phyloP scores from a whole-genome alignment of 805 yeast species.

The Metschnikowia lunata region DNA sequence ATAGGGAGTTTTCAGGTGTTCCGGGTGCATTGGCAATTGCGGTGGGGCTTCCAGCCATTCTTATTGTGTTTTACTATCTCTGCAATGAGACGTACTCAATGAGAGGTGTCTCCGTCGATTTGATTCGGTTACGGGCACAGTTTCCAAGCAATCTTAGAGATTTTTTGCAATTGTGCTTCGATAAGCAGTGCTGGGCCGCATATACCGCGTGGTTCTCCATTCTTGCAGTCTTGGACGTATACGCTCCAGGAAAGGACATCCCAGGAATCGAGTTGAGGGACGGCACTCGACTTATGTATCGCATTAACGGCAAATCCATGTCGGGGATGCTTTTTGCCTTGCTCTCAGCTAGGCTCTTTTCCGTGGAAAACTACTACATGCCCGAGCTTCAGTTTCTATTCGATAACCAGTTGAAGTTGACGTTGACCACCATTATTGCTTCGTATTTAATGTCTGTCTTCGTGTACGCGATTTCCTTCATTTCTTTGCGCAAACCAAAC shows the following conservation, averaged over 20 bases:
- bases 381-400: conserved; percentile 82
- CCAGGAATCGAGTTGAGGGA: conserved; percentile 74
- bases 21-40: conserved; percentile 69
- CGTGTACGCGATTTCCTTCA: conserved; percentile 65
- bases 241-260: conserved; percentile 60
- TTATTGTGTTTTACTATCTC: conserved; percentile 54
- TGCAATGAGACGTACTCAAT: conserved; percentile 57
- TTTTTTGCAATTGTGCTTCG: conserved; percentile 33
- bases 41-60: conserved; percentile 60
- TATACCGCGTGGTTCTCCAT: conserved; percentile 71
- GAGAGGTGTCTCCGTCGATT: conserved; percentile 44
- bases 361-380: conserved; percentile 46
- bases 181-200: conserved; percentile 51
- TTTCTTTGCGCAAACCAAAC: conserved; percentile 50
- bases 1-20: conserved; percentile 74
- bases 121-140: conserved; percentile 33
- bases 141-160: conserved; percentile 25
- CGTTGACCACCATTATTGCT: conserved; percentile 58
- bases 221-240: conserved; percentile 59
- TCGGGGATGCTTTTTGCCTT: conserved; percentile 34
- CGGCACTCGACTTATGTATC: conserved; percentile 64
- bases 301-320: conserved; percentile 74
- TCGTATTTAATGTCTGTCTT: conserved; percentile 58
- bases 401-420: conserved; percentile 60
- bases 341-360: conserved; percentile 49